Conservation (phyloP, 2,329 filamentous ascomycete genomes). For the Penicillium psychrosexuale region DNA sequence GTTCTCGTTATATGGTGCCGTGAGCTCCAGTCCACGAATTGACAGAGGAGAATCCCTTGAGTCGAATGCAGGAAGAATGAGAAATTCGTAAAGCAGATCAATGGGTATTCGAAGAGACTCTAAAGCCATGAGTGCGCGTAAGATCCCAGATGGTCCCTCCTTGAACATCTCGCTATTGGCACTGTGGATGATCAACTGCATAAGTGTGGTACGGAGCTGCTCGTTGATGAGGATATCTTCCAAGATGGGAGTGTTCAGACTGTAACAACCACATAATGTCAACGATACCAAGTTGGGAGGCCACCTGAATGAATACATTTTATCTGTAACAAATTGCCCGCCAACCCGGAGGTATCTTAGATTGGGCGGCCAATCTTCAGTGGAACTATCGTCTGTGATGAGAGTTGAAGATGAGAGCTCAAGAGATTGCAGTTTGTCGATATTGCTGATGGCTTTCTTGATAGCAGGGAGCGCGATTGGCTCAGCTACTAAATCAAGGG, state of each 20-base stretch:
- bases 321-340: background rate
- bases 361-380: slow-evolving; percentile 7
- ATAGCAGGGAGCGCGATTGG: slow-evolving; percentile 49
- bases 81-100: background rate
- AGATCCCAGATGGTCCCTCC: background rate
- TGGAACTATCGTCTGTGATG: slow-evolving; percentile 3
- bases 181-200: background rate
- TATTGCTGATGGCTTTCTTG: slow-evolving; percentile 49
- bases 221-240: slow-evolving; percentile 2
- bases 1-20: background rate
- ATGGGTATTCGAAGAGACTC: background rate
- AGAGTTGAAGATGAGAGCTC: slow-evolving; percentile 35
- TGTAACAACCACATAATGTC: background rate
- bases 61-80: background rate
- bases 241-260: background rate
- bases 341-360: slow-evolving; percentile 2
- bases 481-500: slow-evolving; percentile 54
- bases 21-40: slow-evolving; percentile 2
- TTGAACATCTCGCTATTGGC: background rate
- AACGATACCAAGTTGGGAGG: background rate
- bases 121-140: background rate
- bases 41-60: background rate
- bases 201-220: background rate
- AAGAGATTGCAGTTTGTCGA: slow-evolving; percentile 46
- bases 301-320: slow-evolving; percentile 10